These are phyloP conservation scores for Aspergillus bridgeri DNA, from an alignment of 495 filamentous ascomycete species.

Conservation along the genomic window DNA sequence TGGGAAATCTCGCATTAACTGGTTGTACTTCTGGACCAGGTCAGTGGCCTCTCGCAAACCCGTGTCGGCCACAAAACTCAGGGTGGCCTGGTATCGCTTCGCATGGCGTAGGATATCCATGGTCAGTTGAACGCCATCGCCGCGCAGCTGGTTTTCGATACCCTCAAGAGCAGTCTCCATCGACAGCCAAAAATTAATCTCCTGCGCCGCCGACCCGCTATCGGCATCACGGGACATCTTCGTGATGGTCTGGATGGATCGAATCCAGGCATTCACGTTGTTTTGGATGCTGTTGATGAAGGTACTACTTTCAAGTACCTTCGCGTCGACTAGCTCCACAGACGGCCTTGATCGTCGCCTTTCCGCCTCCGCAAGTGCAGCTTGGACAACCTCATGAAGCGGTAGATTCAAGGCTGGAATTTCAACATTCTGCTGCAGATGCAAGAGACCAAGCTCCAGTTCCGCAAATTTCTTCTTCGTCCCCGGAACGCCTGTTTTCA, in stretches of 20 bases:
- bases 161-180: slow-evolving; percentile 89
- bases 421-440: slow-evolving; percentile 96
- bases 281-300: slow-evolving; percentile 93
- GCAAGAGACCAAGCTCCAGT: slow-evolving; percentile 79
- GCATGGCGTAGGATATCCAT: slow-evolving; percentile 91
- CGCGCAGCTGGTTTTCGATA: slow-evolving; percentile 81
- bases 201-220: slow-evolving; percentile 86
- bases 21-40: slow-evolving; percentile 95
- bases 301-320: slow-evolving; percentile 73
- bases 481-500: slow-evolving; percentile 90
- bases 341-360: slow-evolving; percentile 60
- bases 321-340: slow-evolving; percentile 69
- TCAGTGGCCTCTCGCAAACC: slow-evolving; percentile 93
- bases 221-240: slow-evolving; percentile 86
- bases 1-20: slow-evolving; percentile 96
- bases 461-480: slow-evolving; percentile 95
- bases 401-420: slow-evolving; percentile 86
- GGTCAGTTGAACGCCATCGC: slow-evolving; percentile 86
- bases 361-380: slow-evolving; percentile 71
- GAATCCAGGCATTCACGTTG: slow-evolving; percentile 94
- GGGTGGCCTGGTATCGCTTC: slow-evolving; percentile 93
- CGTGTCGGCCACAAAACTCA: slow-evolving; percentile 93
- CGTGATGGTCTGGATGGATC: slow-evolving; percentile 95
- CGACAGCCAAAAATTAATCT: slow-evolving; percentile 97
- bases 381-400: slow-evolving; percentile 82